Percentiles rank a stretch among this genome's conserved stretches.
Evolutionary conservation across 1,139 yeast genomes (phyloP).

Genomic region (Yamadazyma diospyri): DNA sequence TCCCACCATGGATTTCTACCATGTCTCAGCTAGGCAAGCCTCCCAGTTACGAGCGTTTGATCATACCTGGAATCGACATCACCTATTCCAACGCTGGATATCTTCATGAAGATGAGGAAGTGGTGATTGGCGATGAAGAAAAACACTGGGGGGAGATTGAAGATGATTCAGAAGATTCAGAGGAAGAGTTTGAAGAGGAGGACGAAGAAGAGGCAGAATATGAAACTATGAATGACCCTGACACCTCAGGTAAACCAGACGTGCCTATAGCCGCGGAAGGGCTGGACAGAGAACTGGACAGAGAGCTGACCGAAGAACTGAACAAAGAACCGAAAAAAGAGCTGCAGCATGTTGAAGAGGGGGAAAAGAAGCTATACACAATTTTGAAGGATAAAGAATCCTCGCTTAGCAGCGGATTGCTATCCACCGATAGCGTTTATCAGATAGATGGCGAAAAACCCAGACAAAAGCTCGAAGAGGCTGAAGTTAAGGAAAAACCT

Average conservation of each 20-base stretch:
- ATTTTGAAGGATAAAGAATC: conserved; percentile 16
- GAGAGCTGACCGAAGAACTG: not conserved
- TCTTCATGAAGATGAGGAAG: conserved; percentile 14
- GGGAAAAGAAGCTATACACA: conserved; percentile 3
- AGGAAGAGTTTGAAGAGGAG: conserved; percentile 11
- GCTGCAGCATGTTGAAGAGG: not conserved
- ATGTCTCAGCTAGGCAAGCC: conserved; percentile 81
- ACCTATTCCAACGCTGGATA: conserved; percentile 40
- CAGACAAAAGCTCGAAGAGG: not conserved
- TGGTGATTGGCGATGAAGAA: conserved; percentile 10
- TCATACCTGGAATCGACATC: conserved; percentile 52
- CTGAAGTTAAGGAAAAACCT: not conserved
- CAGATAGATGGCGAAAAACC: conserved; percentile 12
- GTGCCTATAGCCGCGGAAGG: not conserved
- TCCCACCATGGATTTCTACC: conserved; percentile 80
- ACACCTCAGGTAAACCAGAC: too few relatives aligned
- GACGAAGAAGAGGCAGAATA: not conserved
- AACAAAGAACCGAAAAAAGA: not conserved
- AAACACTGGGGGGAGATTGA: conserved; percentile 43
- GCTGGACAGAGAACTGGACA: too few relatives aligned
- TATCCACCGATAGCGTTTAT: conserved; percentile 19
- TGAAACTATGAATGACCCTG: conserved; percentile 1
- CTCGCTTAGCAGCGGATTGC: conserved; percentile 15
- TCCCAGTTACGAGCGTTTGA: conserved; percentile 70
- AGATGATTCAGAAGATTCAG: conserved; percentile 13